Base-by-base conservation (phyloP, 768 basidiomycete genomes). In the Suillus spraguei region DNA sequence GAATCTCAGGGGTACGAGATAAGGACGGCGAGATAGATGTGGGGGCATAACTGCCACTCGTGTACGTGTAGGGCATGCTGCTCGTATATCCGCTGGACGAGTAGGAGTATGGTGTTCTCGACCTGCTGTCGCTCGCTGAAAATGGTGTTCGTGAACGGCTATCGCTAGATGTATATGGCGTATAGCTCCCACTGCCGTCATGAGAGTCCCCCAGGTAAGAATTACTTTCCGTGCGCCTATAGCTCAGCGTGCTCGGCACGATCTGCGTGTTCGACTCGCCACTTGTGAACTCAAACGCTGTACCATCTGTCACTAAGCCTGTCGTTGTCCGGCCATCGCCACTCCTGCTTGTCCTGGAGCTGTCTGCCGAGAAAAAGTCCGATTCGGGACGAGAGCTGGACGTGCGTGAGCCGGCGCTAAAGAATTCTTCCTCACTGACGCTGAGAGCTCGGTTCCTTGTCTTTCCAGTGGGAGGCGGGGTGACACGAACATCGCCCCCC, bases 151-250 rank as follows among this genome's bases (percentile, higher is more conserved):
- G 56, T 24, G 56, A 58, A 32, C 56, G 56, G 24, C 39, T 38
- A 20, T 58, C 56, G 56, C 38, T 58, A 11, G 39, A 58, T 20
- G 56, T 58, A 28, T 75, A 75, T 35, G 68, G 68, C 59, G 71
- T 77, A 44, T 76, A 77, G 5, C 72, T 70, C 41, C 72, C 76
- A 2, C 75, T 77, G 5, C 76, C 70, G 38, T 77, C 82, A 59
- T 83, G 83, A 8, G 86, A 86, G 65, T 86, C 85, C 2, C 85
- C 84, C 8, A 87, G 74, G 60, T 83, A 81, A 1, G 88, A 88
- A 2, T 81, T 81, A 16, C 85, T 84, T 22, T 82, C 80, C 10
- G 84, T 80, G 13, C 84, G 75, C 8, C 84, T 75, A 60, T 81
- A 83, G 0, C 85, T 84, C 38, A 86, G 68, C 3, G 85, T 83